phyloP scores from a whole-genome alignment of 148 eudicot genomes.

The Rhododendron griersonianum region DNA sequence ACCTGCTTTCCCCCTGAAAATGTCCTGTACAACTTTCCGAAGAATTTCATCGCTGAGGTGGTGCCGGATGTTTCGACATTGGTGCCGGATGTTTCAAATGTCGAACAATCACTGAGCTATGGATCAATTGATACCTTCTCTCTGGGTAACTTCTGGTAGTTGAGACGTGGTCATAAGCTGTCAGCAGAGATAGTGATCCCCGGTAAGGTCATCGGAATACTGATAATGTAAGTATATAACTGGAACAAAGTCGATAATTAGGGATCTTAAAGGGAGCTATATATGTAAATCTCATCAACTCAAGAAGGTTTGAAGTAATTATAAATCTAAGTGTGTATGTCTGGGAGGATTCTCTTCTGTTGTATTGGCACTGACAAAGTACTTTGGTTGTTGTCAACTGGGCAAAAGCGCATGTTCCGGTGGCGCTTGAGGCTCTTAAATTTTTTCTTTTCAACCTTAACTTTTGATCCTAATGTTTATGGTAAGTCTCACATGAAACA shows the following conservation, averaged over 20 bases:
- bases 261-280: neutral
- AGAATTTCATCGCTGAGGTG: constrained; percentile 7
- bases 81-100: neutral
- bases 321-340: neutral
- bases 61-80: neutral
- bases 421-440: no score
- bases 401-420: no score
- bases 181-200: no score
- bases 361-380: no score
- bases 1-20: neutral
- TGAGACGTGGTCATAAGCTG: no score
- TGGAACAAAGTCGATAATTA: neutral
- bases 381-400: no score
- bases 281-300: neutral
- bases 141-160: neutral
- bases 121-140: neutral
- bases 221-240: neutral
- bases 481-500: no score
- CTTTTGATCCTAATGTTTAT: no score
- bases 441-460: no score
- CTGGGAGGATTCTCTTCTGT: no score
- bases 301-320: neutral
- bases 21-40: neutral
- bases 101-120: neutral
- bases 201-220: no score